phyloP scores from a whole-genome alignment of 2,329 filamentous ascomycete genomes.

The Aspergillus puulaauensis region DNA sequence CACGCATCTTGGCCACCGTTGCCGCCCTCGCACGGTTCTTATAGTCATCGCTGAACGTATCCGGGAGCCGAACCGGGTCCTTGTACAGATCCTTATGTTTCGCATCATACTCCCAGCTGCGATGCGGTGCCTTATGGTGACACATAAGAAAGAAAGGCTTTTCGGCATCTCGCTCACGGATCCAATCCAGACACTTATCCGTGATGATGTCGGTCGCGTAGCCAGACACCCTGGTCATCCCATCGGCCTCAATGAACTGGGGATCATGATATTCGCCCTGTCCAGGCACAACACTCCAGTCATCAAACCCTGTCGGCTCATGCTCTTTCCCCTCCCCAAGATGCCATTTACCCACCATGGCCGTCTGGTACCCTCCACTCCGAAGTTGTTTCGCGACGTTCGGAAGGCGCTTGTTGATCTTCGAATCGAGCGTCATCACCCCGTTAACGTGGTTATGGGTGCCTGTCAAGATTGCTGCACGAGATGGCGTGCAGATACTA shows the following conservation, averaged over 20 bases:
- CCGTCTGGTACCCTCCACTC: background rate
- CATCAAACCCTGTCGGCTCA: background rate
- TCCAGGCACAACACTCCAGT: background rate
- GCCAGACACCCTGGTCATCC: background rate
- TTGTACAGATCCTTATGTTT: slow-evolving; percentile 52
- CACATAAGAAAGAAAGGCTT: slow-evolving; percentile 57
- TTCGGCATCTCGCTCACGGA: slow-evolving; percentile 31
- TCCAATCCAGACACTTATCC: slow-evolving; percentile 39
- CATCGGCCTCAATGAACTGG: background rate
- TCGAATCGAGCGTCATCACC: background rate
- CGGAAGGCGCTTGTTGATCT: background rate
- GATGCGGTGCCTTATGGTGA: slow-evolving; percentile 57
- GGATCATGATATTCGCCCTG: background rate
- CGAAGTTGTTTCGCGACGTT: background rate
- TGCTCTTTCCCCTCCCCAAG: background rate
- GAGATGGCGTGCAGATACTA: background rate
- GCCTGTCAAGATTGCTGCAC: background rate
- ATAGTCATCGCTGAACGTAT: slow-evolving; percentile 56
- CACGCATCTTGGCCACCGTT: slow-evolving; percentile 52
- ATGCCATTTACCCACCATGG: background rate
- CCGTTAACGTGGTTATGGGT: background rate
- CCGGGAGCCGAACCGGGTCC: slow-evolving; percentile 48
- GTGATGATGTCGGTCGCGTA: background rate
- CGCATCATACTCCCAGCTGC: slow-evolving; percentile 52
- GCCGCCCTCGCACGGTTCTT: slow-evolving; percentile 54